Conservation (phyloP, 768 basidiomycete species). For the Gloeostereum incarnatum region DNA sequence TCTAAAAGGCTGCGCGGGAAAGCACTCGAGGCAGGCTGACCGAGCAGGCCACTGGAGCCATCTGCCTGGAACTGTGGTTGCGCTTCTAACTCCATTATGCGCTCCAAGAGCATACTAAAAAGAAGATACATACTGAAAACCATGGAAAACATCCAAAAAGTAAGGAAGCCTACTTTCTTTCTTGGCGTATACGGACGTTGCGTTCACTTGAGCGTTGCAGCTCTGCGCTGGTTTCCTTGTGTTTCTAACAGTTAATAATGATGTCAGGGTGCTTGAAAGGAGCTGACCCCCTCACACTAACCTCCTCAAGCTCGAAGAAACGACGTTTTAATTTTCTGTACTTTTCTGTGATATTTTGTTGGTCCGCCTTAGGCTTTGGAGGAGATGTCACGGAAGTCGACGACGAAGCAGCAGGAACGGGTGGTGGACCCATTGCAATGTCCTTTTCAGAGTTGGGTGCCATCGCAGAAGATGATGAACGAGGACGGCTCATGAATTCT, state of each 20-base stretch:
- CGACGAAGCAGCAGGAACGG: too few species aligned
- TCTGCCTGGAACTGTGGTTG: slow-evolving; percentile 22
- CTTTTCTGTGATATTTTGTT: slow-evolving; percentile 46
- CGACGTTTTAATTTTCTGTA: slow-evolving; percentile 56
- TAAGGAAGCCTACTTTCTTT: slow-evolving; percentile 43
- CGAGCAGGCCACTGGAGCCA: slow-evolving; percentile 12
- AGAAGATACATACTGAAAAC: slow-evolving; percentile 2
- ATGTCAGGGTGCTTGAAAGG: background rate
- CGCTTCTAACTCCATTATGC: slow-evolving; percentile 51
- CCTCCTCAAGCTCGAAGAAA: slow-evolving; percentile 64
- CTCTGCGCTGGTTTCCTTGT: slow-evolving; percentile 49
- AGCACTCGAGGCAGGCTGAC: slow-evolving; percentile 33
- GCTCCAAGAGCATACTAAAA: slow-evolving; percentile 42
- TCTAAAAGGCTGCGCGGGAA: slow-evolving; percentile 39
- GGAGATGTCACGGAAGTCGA: too few species aligned
- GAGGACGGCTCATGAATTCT: too few species aligned
- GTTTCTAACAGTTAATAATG: slow-evolving; percentile 34
- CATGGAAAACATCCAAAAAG: slow-evolving; percentile 8
- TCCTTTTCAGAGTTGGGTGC: too few species aligned
- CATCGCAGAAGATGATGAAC: too few species aligned
- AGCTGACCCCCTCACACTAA: slow-evolving; percentile 21
- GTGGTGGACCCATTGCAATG: too few species aligned
- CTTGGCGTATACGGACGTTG: slow-evolving; percentile 50
- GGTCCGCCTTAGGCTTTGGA: too few species aligned
- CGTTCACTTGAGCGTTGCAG: slow-evolving; percentile 53